These are phyloP conservation scores for Chrysoporthe austroafricana DNA, from an alignment of 2,329 filamentous ascomycete genomes.

Conservation along the genomic window DNA sequence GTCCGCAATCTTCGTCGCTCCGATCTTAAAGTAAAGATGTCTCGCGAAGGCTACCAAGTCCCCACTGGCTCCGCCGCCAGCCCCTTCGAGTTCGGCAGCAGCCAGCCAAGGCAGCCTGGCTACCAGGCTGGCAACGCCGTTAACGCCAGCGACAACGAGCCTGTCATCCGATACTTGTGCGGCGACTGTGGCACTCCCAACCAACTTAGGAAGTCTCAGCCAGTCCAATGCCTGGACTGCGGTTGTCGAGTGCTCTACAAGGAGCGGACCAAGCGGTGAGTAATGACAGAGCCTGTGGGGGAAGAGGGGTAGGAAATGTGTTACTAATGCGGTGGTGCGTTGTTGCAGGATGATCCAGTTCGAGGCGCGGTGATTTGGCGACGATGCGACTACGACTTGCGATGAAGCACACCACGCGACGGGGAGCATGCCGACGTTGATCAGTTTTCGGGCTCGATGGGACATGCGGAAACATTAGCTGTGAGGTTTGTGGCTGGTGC, in stretches of 20 bases:
- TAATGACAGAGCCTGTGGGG: background rate
- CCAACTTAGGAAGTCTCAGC: constrained; percentile 74
- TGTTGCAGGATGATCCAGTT: constrained; percentile 90
- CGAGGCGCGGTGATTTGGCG: constrained; percentile 73
- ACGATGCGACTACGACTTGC: background rate
- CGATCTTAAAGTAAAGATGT: constrained; percentile 47
- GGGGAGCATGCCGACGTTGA: background rate
- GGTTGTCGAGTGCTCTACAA: constrained; percentile 97
- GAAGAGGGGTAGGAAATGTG: constrained; percentile 10
- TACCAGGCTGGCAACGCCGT: constrained; percentile 46
- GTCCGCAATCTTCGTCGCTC: background rate
- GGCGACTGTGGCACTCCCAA: constrained; percentile 85
- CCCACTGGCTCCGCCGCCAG: constrained; percentile 57
- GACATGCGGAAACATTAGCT: background rate
- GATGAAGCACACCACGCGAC: background rate
- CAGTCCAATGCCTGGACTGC: constrained; percentile 88
- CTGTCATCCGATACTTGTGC: constrained; percentile 72
- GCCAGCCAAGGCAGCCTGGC: constrained; percentile 35
- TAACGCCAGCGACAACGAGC: constrained; percentile 51
- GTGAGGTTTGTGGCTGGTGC: background rate
- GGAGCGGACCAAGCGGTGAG: constrained; percentile 94
- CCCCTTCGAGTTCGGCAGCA: constrained; percentile 46
- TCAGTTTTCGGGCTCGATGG: background rate
- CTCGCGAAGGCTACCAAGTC: constrained; percentile 78
- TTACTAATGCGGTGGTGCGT: constrained; percentile 30